Base-by-base conservation (phyloP, 495 filamentous ascomycete species). In the Xylaria acuta region DNA sequence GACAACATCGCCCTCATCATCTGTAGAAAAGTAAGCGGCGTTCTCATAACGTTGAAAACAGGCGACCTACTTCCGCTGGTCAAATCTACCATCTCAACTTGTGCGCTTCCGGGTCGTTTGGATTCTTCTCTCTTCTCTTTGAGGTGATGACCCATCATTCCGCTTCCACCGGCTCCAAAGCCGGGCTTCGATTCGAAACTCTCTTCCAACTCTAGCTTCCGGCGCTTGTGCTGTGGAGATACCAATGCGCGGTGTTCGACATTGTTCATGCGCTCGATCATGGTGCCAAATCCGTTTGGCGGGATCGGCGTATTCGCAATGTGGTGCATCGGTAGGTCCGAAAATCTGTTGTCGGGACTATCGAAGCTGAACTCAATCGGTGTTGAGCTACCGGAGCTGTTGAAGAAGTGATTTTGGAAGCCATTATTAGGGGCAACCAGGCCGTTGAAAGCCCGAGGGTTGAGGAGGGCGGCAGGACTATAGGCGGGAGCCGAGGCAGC, bases 181-280 rank as follows among this genome's bases (percentile, higher is more conserved):
- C 76, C 72, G 30, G 75, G 71, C 70, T 86, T 85, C 25, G 81
- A 76, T 1, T 80, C 78, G 6, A 81, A 74, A 34, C 80, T 81
- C 30, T 87, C 78, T 65, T 86, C 86, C 3, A 80, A 75, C 9
- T 86, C 84, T 25, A 85, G 81, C 77, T 91, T 95, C 51, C 90
- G 80, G 60, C 88, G 89, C 79, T 94, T 96, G 16, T 77, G 68
- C 67, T 87, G 83, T 0, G 92, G 90, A 1, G 92, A 89, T 12
- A 85, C 83, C 38, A 85, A 83, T 36, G 82, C 81, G 3, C 94
- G 90, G 18, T 89, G 82, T 68, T 90, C 86, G 22, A 95, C 90
- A 66, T 89, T 90, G 75, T 95, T 92, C 75, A 94, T 81, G 40
- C 87, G 84, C 77, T 95, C 93, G 70, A 96, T 84, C 77, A 86